Conservation (phyloP, 2,329 filamentous ascomycete species). For the Botrytis cinerea region DNA sequence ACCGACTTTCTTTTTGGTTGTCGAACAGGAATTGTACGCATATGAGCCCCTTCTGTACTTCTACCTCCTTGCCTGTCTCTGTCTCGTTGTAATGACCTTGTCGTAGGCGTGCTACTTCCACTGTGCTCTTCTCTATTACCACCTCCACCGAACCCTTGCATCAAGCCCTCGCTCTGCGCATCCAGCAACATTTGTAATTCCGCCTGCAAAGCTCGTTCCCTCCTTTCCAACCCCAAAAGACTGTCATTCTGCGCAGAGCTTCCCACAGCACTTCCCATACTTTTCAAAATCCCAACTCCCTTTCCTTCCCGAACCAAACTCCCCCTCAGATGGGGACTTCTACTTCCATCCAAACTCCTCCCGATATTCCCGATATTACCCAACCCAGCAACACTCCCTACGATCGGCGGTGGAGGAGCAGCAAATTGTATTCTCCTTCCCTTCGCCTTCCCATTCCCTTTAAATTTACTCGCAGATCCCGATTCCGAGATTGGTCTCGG, state of each 20-base stretch:
- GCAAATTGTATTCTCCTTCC: slow-evolving; percentile 37
- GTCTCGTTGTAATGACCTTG: slow-evolving; percentile 28
- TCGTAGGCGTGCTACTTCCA: slow-evolving; percentile 38
- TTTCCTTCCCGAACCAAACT: slow-evolving; percentile 1
- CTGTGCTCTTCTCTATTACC: slow-evolving; percentile 41
- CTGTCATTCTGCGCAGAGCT: slow-evolving; percentile 31
- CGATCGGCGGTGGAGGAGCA: slow-evolving; percentile 39
- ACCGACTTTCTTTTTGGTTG: slow-evolving; percentile 56
- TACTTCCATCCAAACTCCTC: slow-evolving; percentile 6
- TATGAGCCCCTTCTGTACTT: slow-evolving; percentile 30
- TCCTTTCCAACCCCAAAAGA: slow-evolving; percentile 48
- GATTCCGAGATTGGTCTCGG: slow-evolving; percentile 1
- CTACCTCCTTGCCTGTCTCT: slow-evolving; percentile 28
- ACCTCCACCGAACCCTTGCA: slow-evolving; percentile 37
- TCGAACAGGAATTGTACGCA: slow-evolving; percentile 57
- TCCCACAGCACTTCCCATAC: background rate
- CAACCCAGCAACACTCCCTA: slow-evolving; percentile 28
- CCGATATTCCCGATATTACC: background rate
- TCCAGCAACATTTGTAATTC: slow-evolving; percentile 61
- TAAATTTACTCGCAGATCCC: slow-evolving; percentile 12
- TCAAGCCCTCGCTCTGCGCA: slow-evolving; percentile 54
- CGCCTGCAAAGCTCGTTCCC: slow-evolving; percentile 55
- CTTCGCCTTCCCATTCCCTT: background rate
- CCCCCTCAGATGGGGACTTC: background rate
- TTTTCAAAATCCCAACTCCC: background rate